A percentile compares a stretch with the other conserved stretches of the same genome.
These are phyloP conservation scores for Elsinoe necatrix DNA, from an alignment of 2,329 filamentous ascomycete species.

Conservation along the genomic window DNA sequence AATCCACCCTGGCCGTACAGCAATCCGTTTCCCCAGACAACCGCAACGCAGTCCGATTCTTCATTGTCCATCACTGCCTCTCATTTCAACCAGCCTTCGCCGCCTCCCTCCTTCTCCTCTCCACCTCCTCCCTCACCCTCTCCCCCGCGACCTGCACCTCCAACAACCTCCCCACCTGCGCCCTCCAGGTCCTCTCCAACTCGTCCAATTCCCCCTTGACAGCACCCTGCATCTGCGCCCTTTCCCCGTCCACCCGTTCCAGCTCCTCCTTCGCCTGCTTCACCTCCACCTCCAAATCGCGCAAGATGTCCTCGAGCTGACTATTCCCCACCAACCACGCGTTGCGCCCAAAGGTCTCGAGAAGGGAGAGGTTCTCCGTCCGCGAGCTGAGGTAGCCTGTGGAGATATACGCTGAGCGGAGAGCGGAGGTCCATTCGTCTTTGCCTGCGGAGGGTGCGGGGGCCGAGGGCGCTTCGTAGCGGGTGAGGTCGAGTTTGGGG, in stretches of 20 bases:
- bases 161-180: slow-evolving; percentile 66
- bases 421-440: slow-evolving; percentile 38
- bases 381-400: slow-evolving; percentile 50
- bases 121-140: slow-evolving; percentile 56
- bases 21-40: too few relatives aligned
- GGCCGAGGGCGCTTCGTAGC: slow-evolving; percentile 71
- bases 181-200: slow-evolving; percentile 71
- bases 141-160: slow-evolving; percentile 84
- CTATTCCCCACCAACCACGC: slow-evolving; percentile 84
- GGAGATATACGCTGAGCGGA: slow-evolving; percentile 50
- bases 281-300: slow-evolving; percentile 64
- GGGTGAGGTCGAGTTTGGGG: slow-evolving; percentile 61
- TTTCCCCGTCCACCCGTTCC: slow-evolving; percentile 62
- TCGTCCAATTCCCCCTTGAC: slow-evolving; percentile 63
- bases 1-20: too few relatives aligned
- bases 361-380: slow-evolving; percentile 57
- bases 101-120: slow-evolving; percentile 51
- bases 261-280: slow-evolving; percentile 58
- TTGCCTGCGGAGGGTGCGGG: slow-evolving; percentile 32
- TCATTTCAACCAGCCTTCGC: slow-evolving; percentile 17
- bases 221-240: slow-evolving; percentile 62
- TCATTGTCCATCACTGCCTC: not conserved
- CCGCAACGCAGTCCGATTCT: not conserved
- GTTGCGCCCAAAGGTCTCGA: slow-evolving; percentile 77
- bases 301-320: slow-evolving; percentile 64